Evolutionary conservation across 2,329 filamentous ascomycete genomes (phyloP).

Genomic region (Colletotrichum agaves): DNA sequence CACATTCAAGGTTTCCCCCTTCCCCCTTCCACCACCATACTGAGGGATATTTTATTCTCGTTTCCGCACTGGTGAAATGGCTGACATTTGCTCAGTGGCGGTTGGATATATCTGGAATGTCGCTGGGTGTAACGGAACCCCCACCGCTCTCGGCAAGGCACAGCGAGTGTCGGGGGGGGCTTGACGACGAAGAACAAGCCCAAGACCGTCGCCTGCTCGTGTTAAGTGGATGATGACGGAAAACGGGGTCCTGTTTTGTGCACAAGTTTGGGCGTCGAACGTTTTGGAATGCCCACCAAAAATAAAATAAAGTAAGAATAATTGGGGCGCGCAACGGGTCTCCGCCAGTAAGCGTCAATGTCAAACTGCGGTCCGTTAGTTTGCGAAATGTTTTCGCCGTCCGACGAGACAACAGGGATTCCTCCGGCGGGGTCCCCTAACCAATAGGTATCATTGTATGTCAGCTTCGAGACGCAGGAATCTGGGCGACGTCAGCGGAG

Average conservation of each 20-base stretch:
- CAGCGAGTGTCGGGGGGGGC: background rate
- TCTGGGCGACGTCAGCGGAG: constrained; percentile 32
- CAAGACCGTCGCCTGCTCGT: background rate
- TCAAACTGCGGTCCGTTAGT: background rate
- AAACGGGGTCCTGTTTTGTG: constrained; percentile 14
- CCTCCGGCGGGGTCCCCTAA: constrained; percentile 8
- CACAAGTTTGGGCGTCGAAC: constrained; percentile 9
- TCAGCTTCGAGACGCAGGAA: constrained; percentile 16
- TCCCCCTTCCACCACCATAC: background rate
- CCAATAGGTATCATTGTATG: constrained; percentile 13
- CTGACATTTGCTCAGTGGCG: background rate
- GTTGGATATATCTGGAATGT: background rate
- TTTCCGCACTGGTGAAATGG: background rate
- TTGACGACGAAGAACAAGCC: constrained; percentile 7
- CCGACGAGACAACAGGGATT: background rate
- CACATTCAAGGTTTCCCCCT: background rate
- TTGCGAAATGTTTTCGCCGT: background rate
- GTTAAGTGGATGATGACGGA: background rate
- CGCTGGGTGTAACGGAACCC: background rate
- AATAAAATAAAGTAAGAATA: background rate
- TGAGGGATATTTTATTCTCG: background rate
- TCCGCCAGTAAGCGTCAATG: background rate
- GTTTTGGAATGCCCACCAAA: background rate
- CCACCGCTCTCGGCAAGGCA: background rate
- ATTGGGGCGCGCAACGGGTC: background rate